Evolutionary conservation across 2,329 filamentous ascomycete genomes (phyloP).

Genomic region (Alternaria triticina): DNA sequence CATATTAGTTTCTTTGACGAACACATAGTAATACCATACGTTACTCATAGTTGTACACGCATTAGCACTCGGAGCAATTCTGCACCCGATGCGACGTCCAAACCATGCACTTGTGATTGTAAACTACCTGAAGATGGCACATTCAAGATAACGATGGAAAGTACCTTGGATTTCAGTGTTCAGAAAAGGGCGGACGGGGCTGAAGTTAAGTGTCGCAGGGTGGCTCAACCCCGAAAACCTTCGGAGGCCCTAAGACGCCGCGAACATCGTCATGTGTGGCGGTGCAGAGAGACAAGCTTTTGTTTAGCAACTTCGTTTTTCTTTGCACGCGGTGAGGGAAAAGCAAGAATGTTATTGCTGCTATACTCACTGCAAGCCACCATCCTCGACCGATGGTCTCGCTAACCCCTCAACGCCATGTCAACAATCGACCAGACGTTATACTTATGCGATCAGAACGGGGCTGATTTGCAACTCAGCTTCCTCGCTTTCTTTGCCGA

Average conservation of each 20-base stretch:
- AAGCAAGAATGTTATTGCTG: neutral
- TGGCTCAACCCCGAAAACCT: neutral
- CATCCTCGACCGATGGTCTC: neutral
- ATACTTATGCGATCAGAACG: neutral
- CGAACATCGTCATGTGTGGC: neutral
- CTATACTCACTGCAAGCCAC: neutral
- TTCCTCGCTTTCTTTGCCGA: neutral
- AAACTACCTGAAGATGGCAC: too few relatives aligned
- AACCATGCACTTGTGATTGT: neutral
- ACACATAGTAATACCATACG: neutral
- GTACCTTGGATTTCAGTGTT: too few relatives aligned
- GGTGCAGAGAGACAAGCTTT: neutral
- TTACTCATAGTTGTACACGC: too few relatives aligned
- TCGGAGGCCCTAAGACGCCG: neutral
- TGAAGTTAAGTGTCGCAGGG: neutral
- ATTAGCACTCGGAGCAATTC: too few relatives aligned
- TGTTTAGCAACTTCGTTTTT: neutral
- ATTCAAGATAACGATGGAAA: too few relatives aligned
- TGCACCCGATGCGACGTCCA: neutral
- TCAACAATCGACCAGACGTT: too few relatives aligned
- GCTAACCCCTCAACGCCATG: neutral
- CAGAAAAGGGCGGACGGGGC: neutral
- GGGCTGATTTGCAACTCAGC: neutral
- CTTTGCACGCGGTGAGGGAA: neutral
- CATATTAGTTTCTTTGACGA: neutral